A percentile compares a stretch with the other conserved stretches of the same genome.
Conservation (phyloP, 1,284 basidiomycete species). For the Ganoderma leucocontextum region DNA sequence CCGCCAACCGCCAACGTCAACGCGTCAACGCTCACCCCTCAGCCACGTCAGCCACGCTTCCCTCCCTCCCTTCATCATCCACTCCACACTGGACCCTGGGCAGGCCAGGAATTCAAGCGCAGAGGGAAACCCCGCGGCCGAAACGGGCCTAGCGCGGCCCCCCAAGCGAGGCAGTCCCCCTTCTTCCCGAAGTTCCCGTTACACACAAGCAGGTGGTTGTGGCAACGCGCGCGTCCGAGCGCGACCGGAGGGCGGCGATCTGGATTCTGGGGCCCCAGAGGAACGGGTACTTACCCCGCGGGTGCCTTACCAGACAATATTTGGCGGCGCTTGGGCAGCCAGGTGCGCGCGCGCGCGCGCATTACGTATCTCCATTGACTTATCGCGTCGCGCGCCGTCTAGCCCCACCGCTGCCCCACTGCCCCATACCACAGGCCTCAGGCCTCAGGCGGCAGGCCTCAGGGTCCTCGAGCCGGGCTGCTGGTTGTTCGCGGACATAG, state of each 20-base stretch:
- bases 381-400: too few species aligned
- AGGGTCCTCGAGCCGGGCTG: too few species aligned
- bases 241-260: neutral
- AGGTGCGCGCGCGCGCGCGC: neutral
- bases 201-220: neutral
- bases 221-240: slow-evolving; percentile 7
- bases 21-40: neutral
- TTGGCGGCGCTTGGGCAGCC: too few species aligned
- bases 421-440: too few species aligned
- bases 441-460: too few species aligned
- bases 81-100: neutral
- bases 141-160: neutral
- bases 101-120: too few species aligned
- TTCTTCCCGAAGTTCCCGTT: too few species aligned
- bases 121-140: neutral
- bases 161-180: neutral
- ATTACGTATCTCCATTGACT: too few species aligned
- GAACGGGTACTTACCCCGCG: neutral
- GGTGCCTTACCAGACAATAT: too few species aligned
- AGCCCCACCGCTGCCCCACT: too few species aligned
- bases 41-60: neutral
- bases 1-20: neutral
- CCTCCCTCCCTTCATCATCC: too few species aligned
- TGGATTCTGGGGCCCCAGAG: neutral
- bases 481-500: too few species aligned